Evolutionary conservation across 1,284 basidiomycete species (phyloP).

Genomic region (Singerocomus rubriflavus): DNA sequence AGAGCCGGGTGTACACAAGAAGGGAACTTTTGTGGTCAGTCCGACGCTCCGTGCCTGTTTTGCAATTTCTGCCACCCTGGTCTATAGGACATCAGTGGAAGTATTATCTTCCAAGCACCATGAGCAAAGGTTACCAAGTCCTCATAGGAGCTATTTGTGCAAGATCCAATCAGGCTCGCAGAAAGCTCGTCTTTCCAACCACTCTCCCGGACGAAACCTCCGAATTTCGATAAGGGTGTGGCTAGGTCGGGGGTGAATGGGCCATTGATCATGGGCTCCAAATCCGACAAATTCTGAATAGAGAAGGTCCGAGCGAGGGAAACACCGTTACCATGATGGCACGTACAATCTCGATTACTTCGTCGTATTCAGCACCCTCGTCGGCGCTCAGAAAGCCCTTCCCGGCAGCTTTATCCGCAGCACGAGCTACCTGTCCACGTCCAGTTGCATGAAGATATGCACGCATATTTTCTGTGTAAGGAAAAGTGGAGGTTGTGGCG

Average conservation of each 20-base stretch:
- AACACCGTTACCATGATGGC: background rate
- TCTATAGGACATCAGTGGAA: slow-evolving; percentile 29
- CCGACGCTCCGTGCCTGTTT: slow-evolving; percentile 86
- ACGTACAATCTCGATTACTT: slow-evolving; percentile 89
- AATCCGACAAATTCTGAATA: slow-evolving; percentile 76
- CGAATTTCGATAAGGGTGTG: slow-evolving; percentile 93
- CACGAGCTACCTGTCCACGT: slow-evolving; percentile 82
- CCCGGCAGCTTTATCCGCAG: slow-evolving; percentile 83
- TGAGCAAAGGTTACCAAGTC: slow-evolving; percentile 65
- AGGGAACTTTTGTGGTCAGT: slow-evolving; percentile 83
- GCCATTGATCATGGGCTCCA: slow-evolving; percentile 96
- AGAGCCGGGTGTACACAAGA: slow-evolving; percentile 96
- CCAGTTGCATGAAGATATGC: slow-evolving; percentile 90
- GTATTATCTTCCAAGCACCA: background rate
- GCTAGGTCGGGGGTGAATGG: slow-evolving; percentile 98
- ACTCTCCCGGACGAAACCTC: slow-evolving; percentile 74
- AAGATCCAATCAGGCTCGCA: slow-evolving; percentile 93
- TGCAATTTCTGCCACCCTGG: slow-evolving; percentile 85
- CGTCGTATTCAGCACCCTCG: slow-evolving; percentile 91
- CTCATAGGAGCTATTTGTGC: slow-evolving; percentile 97
- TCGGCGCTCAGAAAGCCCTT: slow-evolving; percentile 83
- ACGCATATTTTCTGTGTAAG: slow-evolving; percentile 89
- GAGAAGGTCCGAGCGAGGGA: background rate
- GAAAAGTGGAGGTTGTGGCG: slow-evolving; percentile 97
- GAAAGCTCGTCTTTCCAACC: slow-evolving; percentile 92